Percentiles rank a stretch among this genome's conserved stretches.
Evolutionary conservation across 176 grass and related monocot species (phyloP).

Genomic region (Triticum dicoccoides): DNA sequence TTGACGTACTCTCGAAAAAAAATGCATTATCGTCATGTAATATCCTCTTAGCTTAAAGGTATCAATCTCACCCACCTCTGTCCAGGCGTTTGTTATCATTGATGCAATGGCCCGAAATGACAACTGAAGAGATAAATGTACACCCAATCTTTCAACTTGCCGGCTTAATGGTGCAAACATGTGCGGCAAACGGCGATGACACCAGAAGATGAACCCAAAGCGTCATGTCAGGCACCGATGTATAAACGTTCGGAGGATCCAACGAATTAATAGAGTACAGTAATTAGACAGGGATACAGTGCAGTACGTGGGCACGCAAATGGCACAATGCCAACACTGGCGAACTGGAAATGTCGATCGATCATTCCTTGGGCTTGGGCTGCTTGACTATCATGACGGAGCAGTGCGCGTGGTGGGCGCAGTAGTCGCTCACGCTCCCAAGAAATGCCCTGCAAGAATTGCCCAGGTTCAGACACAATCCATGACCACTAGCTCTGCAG

Average conservation of each 20-base stretch:
- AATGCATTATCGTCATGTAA: too few relatives aligned
- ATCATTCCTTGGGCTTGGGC: constrained; percentile 33
- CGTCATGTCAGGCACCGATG: too few relatives aligned
- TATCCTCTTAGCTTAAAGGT: too few relatives aligned
- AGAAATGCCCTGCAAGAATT: constrained; percentile 40
- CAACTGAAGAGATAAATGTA: too few relatives aligned
- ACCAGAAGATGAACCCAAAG: not conserved
- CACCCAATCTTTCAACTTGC: too few relatives aligned
- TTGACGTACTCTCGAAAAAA: too few relatives aligned
- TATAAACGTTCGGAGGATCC: not conserved
- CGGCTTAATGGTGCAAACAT: too few relatives aligned
- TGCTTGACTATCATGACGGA: constrained; percentile 69
- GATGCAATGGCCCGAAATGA: too few relatives aligned
- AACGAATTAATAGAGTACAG: not conserved
- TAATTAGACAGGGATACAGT: not conserved
- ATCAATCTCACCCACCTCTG: too few relatives aligned
- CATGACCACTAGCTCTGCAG: not conserved
- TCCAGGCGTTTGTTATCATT: too few relatives aligned
- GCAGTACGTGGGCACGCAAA: not conserved
- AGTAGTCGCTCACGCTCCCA: constrained; percentile 82
- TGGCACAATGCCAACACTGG: not conserved
- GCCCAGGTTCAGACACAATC: not conserved
- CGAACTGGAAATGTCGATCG: not conserved
- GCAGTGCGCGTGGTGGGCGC: constrained; percentile 61
- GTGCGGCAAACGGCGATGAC: not conserved